Conservation (phyloP, 2,329 filamentous ascomycete genomes). For the Pseudopyrenochaeta lycopersici region DNA sequence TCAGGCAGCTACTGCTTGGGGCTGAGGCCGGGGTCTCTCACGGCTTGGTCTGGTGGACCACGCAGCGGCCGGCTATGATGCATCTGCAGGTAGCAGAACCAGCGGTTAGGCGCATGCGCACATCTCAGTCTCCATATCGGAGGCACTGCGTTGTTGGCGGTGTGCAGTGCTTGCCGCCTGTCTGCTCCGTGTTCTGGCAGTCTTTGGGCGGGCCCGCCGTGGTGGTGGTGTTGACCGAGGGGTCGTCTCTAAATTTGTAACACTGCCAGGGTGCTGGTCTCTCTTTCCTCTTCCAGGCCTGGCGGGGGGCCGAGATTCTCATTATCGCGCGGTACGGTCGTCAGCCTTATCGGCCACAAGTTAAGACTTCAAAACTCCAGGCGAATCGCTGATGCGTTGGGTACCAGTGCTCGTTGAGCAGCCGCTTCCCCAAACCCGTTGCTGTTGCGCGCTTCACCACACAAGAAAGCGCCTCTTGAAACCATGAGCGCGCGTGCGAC, state of each 20-base stretch:
- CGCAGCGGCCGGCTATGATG: conserved; percentile 7
- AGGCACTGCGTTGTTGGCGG: conserved; percentile 4
- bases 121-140: conserved; percentile 1
- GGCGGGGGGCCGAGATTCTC: conserved; percentile 4
- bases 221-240: conserved; percentile 9
- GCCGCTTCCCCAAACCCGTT: background rate
- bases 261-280: conserved; percentile 4
- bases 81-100: conserved; percentile 9
- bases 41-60: conserved; percentile 33
- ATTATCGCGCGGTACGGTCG: background rate
- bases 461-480: conserved; percentile 28
- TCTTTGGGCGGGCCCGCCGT: conserved; percentile 1
- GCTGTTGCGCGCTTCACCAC: conserved; percentile 10
- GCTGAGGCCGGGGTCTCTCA: conserved; percentile 24
- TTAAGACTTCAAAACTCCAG: background rate
- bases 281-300: conserved; percentile 4
- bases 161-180: conserved; percentile 6
- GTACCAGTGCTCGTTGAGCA: conserved; percentile 5
- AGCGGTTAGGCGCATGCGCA: conserved; percentile 17
- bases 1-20: conserved; percentile 37
- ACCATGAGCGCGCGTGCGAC: conserved; percentile 20
- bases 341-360: conserved; percentile 9
- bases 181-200: conserved; percentile 2
- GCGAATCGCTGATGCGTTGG: conserved; percentile 7
- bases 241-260: conserved; percentile 8